Evolutionary conservation across 306 rosid genomes (phyloP).

Genomic region (Pueraria montana): DNA sequence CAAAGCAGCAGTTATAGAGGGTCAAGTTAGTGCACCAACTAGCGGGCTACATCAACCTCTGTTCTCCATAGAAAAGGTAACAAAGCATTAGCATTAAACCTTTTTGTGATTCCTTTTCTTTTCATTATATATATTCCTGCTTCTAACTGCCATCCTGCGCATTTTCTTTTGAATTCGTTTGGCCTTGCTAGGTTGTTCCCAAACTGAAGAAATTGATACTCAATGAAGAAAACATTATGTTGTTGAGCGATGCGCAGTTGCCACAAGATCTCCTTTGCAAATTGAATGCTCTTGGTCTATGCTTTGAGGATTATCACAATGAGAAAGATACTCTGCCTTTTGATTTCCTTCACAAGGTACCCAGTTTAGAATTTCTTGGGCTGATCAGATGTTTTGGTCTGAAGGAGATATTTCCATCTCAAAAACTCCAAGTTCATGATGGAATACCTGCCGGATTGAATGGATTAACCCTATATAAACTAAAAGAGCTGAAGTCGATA

Average conservation of each 20-base stretch:
- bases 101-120: background rate
- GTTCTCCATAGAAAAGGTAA: background rate
- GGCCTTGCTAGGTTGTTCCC: background rate
- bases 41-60: too few relatives aligned
- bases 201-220: background rate
- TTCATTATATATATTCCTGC: background rate
- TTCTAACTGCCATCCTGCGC: background rate
- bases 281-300: background rate
- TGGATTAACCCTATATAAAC: background rate
- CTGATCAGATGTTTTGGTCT: background rate
- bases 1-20: background rate
- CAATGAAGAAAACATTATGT: background rate
- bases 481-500: background rate
- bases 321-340: background rate
- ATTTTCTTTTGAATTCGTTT: too few relatives aligned
- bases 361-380: background rate
- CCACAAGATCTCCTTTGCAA: background rate
- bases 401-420: background rate
- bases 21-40: too few relatives aligned
- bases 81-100: background rate
- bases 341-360: background rate
- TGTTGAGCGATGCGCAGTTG: background rate
- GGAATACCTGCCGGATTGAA: background rate
- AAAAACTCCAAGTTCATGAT: background rate
- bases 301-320: background rate